phyloP scores from a whole-genome alignment of 371 early-diverging fungal species.

The Syncephalastrum sp. region DNA sequence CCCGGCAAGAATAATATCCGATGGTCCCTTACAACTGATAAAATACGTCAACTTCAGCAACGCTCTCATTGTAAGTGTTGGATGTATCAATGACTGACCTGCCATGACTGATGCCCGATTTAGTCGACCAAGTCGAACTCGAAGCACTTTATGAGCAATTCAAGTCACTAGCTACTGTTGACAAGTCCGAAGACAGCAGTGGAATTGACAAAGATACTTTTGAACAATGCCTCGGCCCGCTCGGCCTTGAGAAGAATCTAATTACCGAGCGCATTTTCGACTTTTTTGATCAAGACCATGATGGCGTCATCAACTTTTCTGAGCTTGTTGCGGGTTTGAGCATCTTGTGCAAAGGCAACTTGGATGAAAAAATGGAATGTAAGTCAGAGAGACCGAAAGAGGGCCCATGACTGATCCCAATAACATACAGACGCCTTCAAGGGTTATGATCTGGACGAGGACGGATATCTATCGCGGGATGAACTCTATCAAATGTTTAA shows the following conservation, averaged over 20 bases:
- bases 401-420: background rate
- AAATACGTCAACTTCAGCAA: constrained; percentile 50
- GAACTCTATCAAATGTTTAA: constrained; percentile 90
- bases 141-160: constrained; percentile 86
- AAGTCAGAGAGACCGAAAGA: constrained; percentile 22
- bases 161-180: constrained; percentile 73
- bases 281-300: constrained; percentile 86
- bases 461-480: constrained; percentile 81
- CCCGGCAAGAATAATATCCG: constrained; percentile 52
- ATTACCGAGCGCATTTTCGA: constrained; percentile 86
- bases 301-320: constrained; percentile 72
- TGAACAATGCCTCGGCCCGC: constrained; percentile 83
- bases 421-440: constrained; percentile 74
- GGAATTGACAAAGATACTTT: constrained; percentile 83
- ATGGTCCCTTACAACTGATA: constrained; percentile 32
- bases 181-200: constrained; percentile 46
- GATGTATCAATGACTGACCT: background rate
- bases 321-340: constrained; percentile 86
- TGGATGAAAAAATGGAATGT: constrained; percentile 87
- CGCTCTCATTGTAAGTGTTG: constrained; percentile 69
- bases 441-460: constrained; percentile 91
- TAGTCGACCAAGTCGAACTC: constrained; percentile 83
- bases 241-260: constrained; percentile 82
- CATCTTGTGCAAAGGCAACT: constrained; percentile 81
- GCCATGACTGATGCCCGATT: background rate